These are phyloP conservation scores for Abrus precatorius DNA, from an alignment of 306 rosid genomes.

Conservation along the genomic window DNA sequence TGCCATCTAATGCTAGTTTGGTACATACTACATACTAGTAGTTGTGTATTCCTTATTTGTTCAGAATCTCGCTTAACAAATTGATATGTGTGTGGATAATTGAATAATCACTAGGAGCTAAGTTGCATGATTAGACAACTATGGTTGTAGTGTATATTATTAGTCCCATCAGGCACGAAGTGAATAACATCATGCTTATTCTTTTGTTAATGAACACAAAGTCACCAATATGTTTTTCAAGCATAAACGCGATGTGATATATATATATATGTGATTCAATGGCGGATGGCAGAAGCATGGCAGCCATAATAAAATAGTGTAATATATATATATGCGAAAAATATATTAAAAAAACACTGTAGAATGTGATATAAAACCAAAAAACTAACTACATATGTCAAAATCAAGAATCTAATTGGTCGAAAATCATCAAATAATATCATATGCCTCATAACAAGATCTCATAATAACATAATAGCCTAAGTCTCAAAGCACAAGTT, in stretches of 20 bases:
- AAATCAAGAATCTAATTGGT: no score
- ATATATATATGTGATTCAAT: no score
- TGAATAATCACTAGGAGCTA: neutral
- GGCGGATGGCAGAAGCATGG: no score
- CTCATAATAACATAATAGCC: no score
- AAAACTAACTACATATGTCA: no score
- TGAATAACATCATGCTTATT: neutral
- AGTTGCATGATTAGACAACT: constrained; percentile 14
- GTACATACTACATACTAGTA: constrained; percentile 1
- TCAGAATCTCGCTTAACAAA: neutral
- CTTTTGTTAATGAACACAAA: neutral
- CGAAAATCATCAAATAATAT: no score
- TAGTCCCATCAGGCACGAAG: constrained; percentile 2
- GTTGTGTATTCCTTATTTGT: neutral
- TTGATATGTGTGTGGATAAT: neutral
- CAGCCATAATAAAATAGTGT: no score
- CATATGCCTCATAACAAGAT: no score
- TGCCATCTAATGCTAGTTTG: constrained; percentile 30
- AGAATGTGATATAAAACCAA: no score
- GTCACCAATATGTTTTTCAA: constrained; percentile 12
- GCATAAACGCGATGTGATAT: neutral
- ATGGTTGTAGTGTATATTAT: neutral
- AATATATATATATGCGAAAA: no score
- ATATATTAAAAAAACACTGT: no score
- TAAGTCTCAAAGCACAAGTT: no score